Evolutionary conservation across 139 green algal species (phyloP).

Genomic region (Coelastrella sp.): DNA sequence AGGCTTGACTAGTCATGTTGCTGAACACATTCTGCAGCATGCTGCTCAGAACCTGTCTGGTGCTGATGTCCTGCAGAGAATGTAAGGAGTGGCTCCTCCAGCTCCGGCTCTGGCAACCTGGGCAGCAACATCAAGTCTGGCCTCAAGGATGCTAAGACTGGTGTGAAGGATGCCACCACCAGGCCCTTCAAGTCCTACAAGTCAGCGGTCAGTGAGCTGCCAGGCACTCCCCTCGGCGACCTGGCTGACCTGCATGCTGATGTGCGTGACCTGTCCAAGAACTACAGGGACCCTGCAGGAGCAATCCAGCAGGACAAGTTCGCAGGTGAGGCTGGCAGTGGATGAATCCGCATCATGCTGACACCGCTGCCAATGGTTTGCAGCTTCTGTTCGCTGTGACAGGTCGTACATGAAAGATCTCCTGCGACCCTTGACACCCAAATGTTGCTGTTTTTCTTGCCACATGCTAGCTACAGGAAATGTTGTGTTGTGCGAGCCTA

Average conservation of each 20-base stretch:
- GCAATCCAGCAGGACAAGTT: slow-evolving; percentile 19
- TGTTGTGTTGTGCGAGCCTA: no score
- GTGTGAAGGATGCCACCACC: neutral
- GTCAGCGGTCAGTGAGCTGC: neutral
- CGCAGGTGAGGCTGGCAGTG: neutral
- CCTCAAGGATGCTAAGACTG: neutral
- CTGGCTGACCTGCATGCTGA: slow-evolving; percentile 26
- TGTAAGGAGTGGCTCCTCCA: neutral
- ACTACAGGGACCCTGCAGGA: slow-evolving; percentile 23
- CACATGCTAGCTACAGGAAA: no score
- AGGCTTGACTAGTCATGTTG: neutral
- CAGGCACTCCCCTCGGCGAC: neutral
- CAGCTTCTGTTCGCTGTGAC: neutral
- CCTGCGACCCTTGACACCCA: no score
- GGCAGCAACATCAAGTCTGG: neutral
- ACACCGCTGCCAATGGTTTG: no score
- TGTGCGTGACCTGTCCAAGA: neutral
- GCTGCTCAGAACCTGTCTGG: no score
- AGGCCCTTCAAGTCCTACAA: neutral
- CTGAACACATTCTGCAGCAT: no score
- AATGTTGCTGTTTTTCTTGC: no score
- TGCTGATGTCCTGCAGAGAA: neutral
- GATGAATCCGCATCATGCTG: neutral
- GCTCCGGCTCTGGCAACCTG: neutral
- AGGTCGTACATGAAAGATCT: no score